Evolutionary conservation across 139 green algal species (phyloP).

Genomic region (Coccomyxa sp.): DNA sequence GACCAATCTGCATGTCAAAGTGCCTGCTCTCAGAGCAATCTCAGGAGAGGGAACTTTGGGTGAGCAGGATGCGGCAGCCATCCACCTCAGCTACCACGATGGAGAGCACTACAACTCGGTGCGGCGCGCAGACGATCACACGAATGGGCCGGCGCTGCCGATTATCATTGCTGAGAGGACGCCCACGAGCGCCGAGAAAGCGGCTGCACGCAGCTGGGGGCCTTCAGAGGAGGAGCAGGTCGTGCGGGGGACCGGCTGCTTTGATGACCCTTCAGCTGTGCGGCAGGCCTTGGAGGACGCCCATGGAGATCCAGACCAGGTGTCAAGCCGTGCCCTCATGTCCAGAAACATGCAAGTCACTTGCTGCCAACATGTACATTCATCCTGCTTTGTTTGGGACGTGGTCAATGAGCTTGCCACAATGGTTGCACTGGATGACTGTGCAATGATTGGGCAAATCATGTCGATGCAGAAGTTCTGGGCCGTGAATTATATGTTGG

Average conservation of each 20-base stretch:
- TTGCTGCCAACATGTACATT: no score
- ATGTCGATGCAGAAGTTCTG: neutral
- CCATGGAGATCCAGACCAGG: constrained; percentile 13
- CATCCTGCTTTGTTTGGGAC: neutral
- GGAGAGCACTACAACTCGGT: constrained; percentile 61
- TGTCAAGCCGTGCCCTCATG: neutral
- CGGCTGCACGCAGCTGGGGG: neutral
- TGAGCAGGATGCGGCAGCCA: neutral
- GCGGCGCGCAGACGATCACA: constrained; percentile 18
- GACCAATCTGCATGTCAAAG: neutral
- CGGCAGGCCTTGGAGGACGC: constrained; percentile 1
- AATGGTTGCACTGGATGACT: no score
- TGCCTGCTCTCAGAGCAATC: neutral
- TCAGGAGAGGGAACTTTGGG: neutral
- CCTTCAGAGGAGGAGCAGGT: constrained; percentile 15
- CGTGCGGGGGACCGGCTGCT: constrained; percentile 20
- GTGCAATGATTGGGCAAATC: neutral
- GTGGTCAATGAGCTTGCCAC: neutral
- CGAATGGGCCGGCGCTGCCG: constrained; percentile 3
- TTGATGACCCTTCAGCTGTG: constrained; percentile 11
- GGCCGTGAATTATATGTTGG: neutral
- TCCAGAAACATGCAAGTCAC: neutral
- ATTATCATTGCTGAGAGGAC: neutral
- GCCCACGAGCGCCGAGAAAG: neutral
- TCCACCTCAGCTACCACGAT: constrained; percentile 53